Evolutionary conservation across 1,284 basidiomycete genomes (phyloP), one percentile per base, ranked within the genome.

Genomic region (Puccinia polysora): DNA sequence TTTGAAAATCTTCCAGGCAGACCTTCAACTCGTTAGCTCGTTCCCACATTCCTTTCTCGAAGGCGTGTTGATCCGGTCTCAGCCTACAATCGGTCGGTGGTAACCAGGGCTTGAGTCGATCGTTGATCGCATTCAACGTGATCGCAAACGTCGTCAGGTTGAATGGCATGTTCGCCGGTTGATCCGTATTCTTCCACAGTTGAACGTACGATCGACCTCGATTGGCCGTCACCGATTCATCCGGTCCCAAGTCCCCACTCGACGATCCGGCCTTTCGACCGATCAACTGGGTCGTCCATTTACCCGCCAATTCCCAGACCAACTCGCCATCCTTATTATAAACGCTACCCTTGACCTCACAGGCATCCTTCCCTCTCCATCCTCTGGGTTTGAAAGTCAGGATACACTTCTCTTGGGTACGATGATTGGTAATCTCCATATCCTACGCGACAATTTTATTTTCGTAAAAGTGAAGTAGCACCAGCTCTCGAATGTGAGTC

Each of bases 91-190:
- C 95, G 1, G 95, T 97, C 0, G 91, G 90, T 38, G 88, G 88
- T 3, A 97, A 77, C 80, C 86, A 92, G 1, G 86, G 85, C 74
- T 84, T 83, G 12, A 97, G 82, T 3, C 86, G 84, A 53, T 82
- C 81, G 1, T 89, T 86, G 76, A 89, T 87, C 78, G 91, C 86
- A 78, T 95, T 95, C 67, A 97, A 83, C 2, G 91, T 92, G 75
- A 97, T 86, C 3, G 95, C 93, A 79, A 89, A 98, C 0, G 93
- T 93, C 0, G 94, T 96, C 32, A 98, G 84, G 81, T 97, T 97
- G 84, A 96, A 96, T 0, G 92, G 93, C 43, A 76, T 75, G 55
- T 88, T 86, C 1, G 82, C 78, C 0, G 87, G 87, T 80, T 95
- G 96, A 72, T 87, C 86, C 15, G 75, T 75, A 82, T 97, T 97